These are phyloP conservation scores for Cyberlindnera suaveolens DNA, from an alignment of 805 yeast genomes.

Conservation along the genomic window DNA sequence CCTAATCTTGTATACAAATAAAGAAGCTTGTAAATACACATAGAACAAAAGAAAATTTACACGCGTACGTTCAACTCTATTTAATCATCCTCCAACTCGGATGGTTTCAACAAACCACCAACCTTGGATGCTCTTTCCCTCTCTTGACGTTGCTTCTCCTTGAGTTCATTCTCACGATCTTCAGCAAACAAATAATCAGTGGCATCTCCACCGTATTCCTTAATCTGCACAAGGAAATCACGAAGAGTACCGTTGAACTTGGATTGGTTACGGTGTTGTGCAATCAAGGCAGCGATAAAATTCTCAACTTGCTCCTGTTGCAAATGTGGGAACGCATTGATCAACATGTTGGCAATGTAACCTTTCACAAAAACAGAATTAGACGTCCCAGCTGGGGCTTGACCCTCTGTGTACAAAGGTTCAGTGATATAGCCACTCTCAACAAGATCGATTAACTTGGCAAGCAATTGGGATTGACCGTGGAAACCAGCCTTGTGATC, in stretches of 20 bases:
- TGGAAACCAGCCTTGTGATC: constrained; percentile 97
- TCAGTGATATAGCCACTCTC: constrained; percentile 66
- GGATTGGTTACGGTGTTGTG: constrained; percentile 63
- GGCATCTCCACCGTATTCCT: constrained; percentile 92
- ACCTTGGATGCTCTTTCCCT: constrained; percentile 78
- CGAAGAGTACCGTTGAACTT: constrained; percentile 82
- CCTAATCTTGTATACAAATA: background rate
- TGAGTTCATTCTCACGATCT: constrained; percentile 73
- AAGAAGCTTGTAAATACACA: constrained; percentile 9
- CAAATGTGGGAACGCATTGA: constrained; percentile 88
- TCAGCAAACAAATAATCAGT: constrained; percentile 93
- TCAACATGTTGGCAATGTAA: constrained; percentile 74
- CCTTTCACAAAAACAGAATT: constrained; percentile 75
- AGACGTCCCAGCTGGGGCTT: constrained; percentile 80
- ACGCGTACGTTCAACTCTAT: background rate
- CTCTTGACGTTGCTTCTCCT: constrained; percentile 62
- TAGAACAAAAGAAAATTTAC: background rate
- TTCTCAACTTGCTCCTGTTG: constrained; percentile 75
- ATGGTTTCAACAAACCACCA: constrained; percentile 92
- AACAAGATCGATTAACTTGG: constrained; percentile 77
- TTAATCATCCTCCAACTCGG: constrained; percentile 78
- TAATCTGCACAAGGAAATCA: constrained; percentile 94
- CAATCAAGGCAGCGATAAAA: constrained; percentile 72
- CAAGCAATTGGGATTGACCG: constrained; percentile 76
- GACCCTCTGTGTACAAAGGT: constrained; percentile 74